Base-by-base conservation (phyloP, 192 early-diverging fungal genomes). In the Podila epicladia region DNA sequence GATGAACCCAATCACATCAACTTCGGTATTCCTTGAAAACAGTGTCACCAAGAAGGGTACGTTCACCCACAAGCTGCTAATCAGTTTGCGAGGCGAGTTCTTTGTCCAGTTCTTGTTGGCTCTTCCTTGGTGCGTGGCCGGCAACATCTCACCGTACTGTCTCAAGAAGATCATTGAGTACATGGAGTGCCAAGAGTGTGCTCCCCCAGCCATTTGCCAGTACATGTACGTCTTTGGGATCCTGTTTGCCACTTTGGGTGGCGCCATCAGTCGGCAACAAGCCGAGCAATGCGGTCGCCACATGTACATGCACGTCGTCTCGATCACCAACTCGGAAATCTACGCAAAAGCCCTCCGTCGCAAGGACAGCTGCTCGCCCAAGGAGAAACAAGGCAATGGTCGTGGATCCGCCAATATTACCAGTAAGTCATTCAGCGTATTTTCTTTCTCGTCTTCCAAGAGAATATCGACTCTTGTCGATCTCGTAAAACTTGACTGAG, bases 191-290 rank as follows among this genome's bases (percentile, higher is more conserved):
- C 41, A 62, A 17, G 70, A 67, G 28, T 79, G 75, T 31, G 75
- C 65, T 15, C 28, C 75, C 0, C 75, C 75, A 3, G 68, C 65
- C 2, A 45, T 48, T 11, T 29, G 51, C 9, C 48, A 79, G 4
- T 94, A 87, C 60, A 60, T 87, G n/a, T 91, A 87, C 65, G 91
- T 89, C 0, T 71, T 91, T 29, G 87, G 87, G 7, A 58, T 94
- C 48, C 80, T 93, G 35, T 9, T 89, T 29, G 75, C 78, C 1
- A 68, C 71, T 15, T 32, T 72, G 1, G 58, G 84, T 17, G 84
- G 86, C 9, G 85, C 88, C 28, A 32, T 83, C 6, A 33, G 84
- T 17, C 51, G 76, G 4, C 87, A 89, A 67, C 85, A 87, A 68
- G 73, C 85, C 2, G 74, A 91, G 12, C 90, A 89, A 70, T 87